Conservation (phyloP, 148 eudicot species). For the Cornus suecica region DNA sequence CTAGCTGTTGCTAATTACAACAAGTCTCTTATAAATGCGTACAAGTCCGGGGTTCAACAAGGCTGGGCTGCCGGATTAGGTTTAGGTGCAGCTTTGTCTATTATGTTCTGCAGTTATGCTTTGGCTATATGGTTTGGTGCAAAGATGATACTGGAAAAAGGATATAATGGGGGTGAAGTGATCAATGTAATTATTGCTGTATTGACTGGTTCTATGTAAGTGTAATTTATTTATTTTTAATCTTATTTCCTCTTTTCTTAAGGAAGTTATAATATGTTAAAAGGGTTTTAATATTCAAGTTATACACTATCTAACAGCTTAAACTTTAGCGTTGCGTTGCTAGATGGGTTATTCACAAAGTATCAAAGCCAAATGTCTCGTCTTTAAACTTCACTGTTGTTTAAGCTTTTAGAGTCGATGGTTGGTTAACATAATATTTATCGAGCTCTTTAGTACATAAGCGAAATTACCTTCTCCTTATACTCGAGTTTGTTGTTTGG, state of each 20-base stretch:
- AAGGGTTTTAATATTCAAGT: no score
- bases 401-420: no score
- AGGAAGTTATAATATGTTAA: no score
- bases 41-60: conserved; percentile 40
- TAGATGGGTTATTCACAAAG: no score
- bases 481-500: not conserved
- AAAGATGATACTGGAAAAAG: conserved; percentile 46
- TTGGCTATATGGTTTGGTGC: conserved; percentile 73
- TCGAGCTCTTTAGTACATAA: no score
- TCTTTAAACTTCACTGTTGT: no score
- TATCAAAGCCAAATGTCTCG: no score
- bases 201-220: conserved; percentile 63
- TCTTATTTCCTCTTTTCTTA: no score
- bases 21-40: conserved; percentile 39
- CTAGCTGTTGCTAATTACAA: conserved; percentile 43
- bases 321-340: no score
- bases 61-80: conserved; percentile 55
- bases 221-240: no score
- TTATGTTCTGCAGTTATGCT: conserved; percentile 39
- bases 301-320: no score
- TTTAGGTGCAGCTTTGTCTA: conserved; percentile 34
- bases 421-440: no score
- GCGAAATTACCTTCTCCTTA: not conserved
- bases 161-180: conserved; percentile 55
- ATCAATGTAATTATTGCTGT: conserved; percentile 51